Conservation (phyloP, 345 rosid species). For the Kandelia obovata region DNA sequence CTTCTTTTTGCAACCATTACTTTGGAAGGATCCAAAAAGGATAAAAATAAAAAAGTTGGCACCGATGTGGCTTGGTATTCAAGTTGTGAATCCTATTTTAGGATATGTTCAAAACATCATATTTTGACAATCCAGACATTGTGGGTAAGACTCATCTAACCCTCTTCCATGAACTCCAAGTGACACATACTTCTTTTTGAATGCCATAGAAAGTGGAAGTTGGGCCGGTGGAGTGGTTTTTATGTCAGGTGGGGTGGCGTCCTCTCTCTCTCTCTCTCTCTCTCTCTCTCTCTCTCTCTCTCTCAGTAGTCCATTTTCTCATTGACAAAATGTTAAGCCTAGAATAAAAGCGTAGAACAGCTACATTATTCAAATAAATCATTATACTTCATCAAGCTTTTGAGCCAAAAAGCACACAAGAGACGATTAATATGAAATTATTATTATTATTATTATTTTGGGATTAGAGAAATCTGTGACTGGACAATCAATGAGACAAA, state of each 20-base stretch:
- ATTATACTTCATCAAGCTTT: slow-evolving; percentile 15
- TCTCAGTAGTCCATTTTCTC: slow-evolving; percentile 6
- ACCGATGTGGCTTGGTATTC: slow-evolving; percentile 37
- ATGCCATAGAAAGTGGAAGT: slow-evolving; percentile 15
- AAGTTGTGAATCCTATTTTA: slow-evolving; percentile 45
- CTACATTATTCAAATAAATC: slow-evolving; percentile 5
- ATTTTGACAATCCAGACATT: slow-evolving; percentile 43
- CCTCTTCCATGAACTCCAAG: slow-evolving; percentile 48
- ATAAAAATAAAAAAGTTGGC: background rate
- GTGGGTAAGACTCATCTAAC: slow-evolving; percentile 50
- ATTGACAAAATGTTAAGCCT: slow-evolving; percentile 23
- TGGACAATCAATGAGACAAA: slow-evolving; percentile 41
- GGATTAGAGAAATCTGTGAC: slow-evolving; percentile 6
- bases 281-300: too few relatives aligned
- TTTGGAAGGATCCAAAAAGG: slow-evolving; percentile 37
- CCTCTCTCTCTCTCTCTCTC: background rate
- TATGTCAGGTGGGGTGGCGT: slow-evolving; percentile 65
- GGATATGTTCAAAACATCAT: slow-evolving; percentile 51
- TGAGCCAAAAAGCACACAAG: background rate
- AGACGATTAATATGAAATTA: background rate
- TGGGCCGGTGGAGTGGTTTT: slow-evolving; percentile 59
- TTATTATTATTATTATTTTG: too few relatives aligned
- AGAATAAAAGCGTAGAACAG: slow-evolving; percentile 24
- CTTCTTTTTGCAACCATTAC: slow-evolving; percentile 41
- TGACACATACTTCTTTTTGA: slow-evolving; percentile 50